These are phyloP conservation scores for Wallacemonas sp. DNA, from an alignment of 208 protist species.

Conservation along the genomic window DNA sequence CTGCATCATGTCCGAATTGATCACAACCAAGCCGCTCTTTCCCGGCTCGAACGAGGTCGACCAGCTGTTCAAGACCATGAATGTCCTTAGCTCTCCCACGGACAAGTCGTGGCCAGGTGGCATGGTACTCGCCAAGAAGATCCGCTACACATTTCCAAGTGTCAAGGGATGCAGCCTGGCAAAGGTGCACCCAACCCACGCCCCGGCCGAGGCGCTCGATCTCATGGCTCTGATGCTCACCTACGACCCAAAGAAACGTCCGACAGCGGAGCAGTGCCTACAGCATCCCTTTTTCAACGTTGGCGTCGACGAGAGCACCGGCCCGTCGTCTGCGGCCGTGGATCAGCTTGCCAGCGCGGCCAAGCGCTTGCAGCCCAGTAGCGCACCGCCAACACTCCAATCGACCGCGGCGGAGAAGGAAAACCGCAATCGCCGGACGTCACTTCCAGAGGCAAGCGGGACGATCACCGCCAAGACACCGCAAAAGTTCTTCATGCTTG, in stretches of 20 bases:
- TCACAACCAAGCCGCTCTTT: constrained; percentile 97
- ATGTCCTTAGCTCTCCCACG: constrained; percentile 76
- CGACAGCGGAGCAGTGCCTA: constrained; percentile 94
- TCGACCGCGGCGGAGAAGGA: background rate
- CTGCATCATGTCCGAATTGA: constrained; percentile 98
- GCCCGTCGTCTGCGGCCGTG: constrained; percentile 34
- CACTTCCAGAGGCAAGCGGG: constrained; percentile 7
- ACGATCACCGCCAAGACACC: constrained; percentile 24
- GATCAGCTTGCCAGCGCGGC: constrained; percentile 56
- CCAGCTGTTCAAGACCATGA: constrained; percentile 85
- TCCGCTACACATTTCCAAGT: constrained; percentile 77
- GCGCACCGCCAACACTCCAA: constrained; percentile 20
- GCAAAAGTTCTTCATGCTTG: constrained; percentile 35
- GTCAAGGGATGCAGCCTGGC: constrained; percentile 65
- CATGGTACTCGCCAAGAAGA: constrained; percentile 72
- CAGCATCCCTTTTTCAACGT: constrained; percentile 93
- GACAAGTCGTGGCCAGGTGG: constrained; percentile 76
- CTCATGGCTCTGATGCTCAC: constrained; percentile 92
- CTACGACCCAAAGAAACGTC: constrained; percentile 95
- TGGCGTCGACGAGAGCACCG: constrained; percentile 57
- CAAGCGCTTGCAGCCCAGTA: constrained; percentile 38
- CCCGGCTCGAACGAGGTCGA: constrained; percentile 84
- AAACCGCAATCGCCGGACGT: background rate
- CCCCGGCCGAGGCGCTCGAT: constrained; percentile 90
- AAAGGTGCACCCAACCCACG: constrained; percentile 68